Percentiles rank a stretch among this genome's conserved stretches.
Evolutionary conservation across 129 eudicot species (phyloP).

Genomic region (Artemisia argyi): DNA sequence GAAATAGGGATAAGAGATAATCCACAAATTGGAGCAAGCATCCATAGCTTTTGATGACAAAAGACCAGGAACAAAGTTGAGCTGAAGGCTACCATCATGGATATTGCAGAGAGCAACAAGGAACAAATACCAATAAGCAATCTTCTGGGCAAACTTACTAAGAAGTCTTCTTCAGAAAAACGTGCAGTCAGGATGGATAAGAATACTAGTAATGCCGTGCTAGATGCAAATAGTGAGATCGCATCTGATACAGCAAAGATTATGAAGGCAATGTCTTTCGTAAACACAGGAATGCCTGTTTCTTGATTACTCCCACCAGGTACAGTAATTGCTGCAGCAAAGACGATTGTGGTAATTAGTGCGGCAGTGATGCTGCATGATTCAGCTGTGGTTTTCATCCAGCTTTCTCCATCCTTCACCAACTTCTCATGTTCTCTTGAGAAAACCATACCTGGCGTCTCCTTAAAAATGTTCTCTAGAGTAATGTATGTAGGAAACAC

Average conservation of each 20-base stretch:
- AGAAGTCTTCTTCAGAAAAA: constrained; percentile 36
- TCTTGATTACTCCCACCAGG: constrained; percentile 29
- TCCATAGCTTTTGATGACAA: constrained; percentile 21
- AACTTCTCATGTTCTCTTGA: constrained; percentile 16
- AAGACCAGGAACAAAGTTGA: constrained; percentile 31
- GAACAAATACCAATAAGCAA: constrained; percentile 29
- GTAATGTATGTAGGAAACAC: constrained; percentile 21
- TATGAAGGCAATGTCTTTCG: neutral
- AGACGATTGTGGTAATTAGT: constrained; percentile 27
- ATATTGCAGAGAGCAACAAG: constrained; percentile 25
- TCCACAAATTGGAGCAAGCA: constrained; percentile 22
- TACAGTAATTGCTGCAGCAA: constrained; percentile 28
- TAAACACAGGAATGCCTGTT: constrained; percentile 19
- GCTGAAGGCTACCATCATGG: constrained; percentile 41
- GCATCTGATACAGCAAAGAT: constrained; percentile 35
- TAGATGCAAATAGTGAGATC: constrained; percentile 35
- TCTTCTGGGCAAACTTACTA: constrained; percentile 20
- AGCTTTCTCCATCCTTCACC: constrained; percentile 20
- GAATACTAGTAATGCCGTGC: constrained; percentile 24
- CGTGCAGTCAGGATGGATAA: constrained; percentile 35
- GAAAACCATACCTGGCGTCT: constrained; percentile 26
- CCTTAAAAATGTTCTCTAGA: constrained; percentile 20
- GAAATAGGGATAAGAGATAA: constrained; percentile 17
- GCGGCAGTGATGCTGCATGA: constrained; percentile 29
- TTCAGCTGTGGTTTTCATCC: constrained; percentile 32